A percentile compares a stretch with the other conserved stretches of the same genome.
phyloP scores from a whole-genome alignment of 2,329 filamentous ascomycete species.

The Parastagonospora nodorum region DNA sequence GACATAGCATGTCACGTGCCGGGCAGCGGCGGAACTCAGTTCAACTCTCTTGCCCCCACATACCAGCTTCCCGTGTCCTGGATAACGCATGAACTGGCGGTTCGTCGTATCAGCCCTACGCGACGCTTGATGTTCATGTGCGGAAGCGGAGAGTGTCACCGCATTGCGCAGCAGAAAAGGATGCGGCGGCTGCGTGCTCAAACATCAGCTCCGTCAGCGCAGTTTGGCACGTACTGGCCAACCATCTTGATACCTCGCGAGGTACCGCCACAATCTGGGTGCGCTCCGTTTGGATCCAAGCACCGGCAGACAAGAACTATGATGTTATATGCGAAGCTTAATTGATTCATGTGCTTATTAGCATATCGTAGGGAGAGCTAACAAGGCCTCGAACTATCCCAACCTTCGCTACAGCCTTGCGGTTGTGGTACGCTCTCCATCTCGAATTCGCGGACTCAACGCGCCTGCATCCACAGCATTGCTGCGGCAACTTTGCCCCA shows the following conservation, averaged over 20 bases:
- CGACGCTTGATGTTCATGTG: not conserved
- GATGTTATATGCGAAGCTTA: too few species aligned
- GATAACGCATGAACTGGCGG: constrained; percentile 3
- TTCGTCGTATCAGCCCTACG: not conserved
- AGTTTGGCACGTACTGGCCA: constrained; percentile 6
- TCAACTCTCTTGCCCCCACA: constrained; percentile 1
- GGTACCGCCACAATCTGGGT: too few species aligned
- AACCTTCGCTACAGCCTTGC: too few species aligned
- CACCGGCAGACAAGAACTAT: too few species aligned
- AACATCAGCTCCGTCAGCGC: constrained; percentile 8
- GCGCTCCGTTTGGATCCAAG: too few species aligned
- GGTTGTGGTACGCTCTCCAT: too few species aligned
- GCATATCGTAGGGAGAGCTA: too few species aligned
- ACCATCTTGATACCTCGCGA: too few species aligned
- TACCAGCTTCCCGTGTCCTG: not conserved
- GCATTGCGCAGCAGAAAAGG: not conserved
- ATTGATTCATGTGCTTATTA: too few species aligned
- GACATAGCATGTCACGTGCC: constrained; percentile 12
- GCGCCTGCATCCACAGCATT: too few species aligned
- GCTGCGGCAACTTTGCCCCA: not conserved
- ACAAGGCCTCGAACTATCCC: too few species aligned
- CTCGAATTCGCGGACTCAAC: too few species aligned
- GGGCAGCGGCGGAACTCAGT: not conserved
- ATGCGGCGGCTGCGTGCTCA: constrained; percentile 6
- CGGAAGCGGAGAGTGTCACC: constrained; percentile 1